Percentiles rank a stretch among this genome's conserved stretches.
Evolutionary conservation across 768 basidiomycete species (phyloP).

Genomic region (Guyanaporus albipodus): DNA sequence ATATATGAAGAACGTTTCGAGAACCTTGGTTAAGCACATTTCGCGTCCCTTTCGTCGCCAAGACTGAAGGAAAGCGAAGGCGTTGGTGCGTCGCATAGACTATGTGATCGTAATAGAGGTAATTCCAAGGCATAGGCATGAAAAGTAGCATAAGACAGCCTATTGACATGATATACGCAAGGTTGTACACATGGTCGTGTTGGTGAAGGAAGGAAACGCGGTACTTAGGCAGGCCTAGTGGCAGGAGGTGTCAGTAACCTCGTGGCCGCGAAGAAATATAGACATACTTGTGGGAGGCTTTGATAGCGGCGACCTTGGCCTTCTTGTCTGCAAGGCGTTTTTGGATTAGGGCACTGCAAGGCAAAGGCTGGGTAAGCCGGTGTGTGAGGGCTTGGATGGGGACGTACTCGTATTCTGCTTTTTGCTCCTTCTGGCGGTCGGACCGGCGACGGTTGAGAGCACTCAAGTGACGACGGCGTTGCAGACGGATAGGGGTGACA

Average conservation of each 20-base stretch:
- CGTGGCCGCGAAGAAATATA: neutral
- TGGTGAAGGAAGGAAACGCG: neutral
- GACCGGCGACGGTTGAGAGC: conserved; percentile 85
- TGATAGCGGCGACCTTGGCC: conserved; percentile 83
- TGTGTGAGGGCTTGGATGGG: neutral
- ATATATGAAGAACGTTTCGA: too few species aligned
- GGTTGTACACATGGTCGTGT: conserved; percentile 15
- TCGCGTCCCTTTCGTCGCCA: too few species aligned
- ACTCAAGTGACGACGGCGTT: conserved; percentile 90
- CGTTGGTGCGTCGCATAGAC: too few species aligned
- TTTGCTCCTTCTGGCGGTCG: conserved; percentile 93
- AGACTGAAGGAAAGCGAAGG: too few species aligned
- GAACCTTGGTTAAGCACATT: too few species aligned
- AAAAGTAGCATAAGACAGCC: conserved; percentile 18
- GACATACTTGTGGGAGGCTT: conserved; percentile 72
- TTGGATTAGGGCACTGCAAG: conserved; percentile 58
- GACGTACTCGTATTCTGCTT: conserved; percentile 85
- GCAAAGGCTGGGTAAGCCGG: neutral
- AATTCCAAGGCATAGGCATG: conserved; percentile 9
- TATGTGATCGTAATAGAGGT: too few species aligned
- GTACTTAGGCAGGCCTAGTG: conserved; percentile 20
- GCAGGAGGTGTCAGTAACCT: neutral
- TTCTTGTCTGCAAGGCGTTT: conserved; percentile 95
- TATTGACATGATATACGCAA: conserved; percentile 22
- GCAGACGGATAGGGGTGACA: conserved; percentile 91